These are phyloP conservation scores for Solanum pinnatisectum DNA, from an alignment of 257 asterid species.

Conservation along the genomic window DNA sequence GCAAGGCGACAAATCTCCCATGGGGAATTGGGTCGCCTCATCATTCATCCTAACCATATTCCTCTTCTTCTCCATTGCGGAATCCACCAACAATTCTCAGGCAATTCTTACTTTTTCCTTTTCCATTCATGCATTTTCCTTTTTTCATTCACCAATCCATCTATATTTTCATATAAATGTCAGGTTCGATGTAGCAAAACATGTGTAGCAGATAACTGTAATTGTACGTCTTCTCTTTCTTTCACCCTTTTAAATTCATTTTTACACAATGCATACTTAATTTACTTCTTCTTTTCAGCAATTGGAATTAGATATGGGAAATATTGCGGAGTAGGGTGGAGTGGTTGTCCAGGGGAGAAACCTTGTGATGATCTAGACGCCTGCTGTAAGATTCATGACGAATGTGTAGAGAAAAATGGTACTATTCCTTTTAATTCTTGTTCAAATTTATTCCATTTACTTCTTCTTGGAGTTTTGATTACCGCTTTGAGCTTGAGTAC, in stretches of 20 bases:
- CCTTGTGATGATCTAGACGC: conserved; percentile 95
- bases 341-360: conserved; percentile 87
- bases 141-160: not conserved
- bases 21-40: not conserved
- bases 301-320: conserved; percentile 80
- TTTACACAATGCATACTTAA: not conserved
- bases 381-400: conserved; percentile 83
- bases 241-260: not conserved
- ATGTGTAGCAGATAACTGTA: conserved; percentile 70
- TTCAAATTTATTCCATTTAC: not conserved
- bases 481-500: no score
- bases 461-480: not conserved
- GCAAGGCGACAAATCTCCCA: not conserved
- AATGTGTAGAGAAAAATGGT: conserved; percentile 72
- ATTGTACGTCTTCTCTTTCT: conserved; percentile 5
- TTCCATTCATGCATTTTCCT: not conserved
- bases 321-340: conserved; percentile 95
- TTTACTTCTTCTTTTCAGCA: conserved; percentile 18
- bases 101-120: not conserved
- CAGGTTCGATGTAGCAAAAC: conserved; percentile 26
- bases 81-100: not conserved
- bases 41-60: not conserved
- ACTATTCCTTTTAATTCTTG: not conserved
- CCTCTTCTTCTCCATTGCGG: not conserved
- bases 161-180: not conserved